phyloP scores from a whole-genome alignment of 495 filamentous ascomycete species.

The Clavariopsis aquatica region DNA sequence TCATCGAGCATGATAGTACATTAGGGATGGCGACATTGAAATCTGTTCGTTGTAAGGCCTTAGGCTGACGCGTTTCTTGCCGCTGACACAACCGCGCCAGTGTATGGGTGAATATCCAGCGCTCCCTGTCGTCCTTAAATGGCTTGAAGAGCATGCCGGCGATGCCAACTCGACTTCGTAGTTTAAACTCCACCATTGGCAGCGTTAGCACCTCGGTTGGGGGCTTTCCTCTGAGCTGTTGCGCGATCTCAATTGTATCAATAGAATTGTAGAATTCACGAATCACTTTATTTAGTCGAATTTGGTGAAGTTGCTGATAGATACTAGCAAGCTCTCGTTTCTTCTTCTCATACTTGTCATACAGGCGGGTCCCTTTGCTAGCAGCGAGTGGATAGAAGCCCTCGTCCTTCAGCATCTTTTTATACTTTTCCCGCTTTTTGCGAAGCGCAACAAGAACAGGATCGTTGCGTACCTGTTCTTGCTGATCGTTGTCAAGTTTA shows the following conservation, averaged over 20 bases:
- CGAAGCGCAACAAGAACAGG: constrained; percentile 15
- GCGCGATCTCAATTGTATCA: constrained; percentile 28
- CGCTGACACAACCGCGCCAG: constrained; percentile 8
- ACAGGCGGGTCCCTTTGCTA: constrained; percentile 19
- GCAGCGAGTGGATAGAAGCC: constrained; percentile 21
- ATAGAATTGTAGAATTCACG: constrained; percentile 25
- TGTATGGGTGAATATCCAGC: constrained; percentile 20
- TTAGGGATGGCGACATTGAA: too few species aligned
- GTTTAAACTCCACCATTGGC: constrained; percentile 24
- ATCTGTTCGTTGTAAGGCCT: constrained; percentile 6
- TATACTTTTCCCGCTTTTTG: constrained; percentile 14
- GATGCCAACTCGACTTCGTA: constrained; percentile 21
- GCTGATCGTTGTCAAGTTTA: constrained; percentile 16
- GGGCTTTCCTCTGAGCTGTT: constrained; percentile 24
- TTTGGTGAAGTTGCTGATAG: constrained; percentile 13
- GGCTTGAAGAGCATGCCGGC: constrained; percentile 30
- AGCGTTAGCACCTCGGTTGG: constrained; percentile 25
- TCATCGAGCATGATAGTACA: too few species aligned
- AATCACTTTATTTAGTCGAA: constrained; percentile 23
- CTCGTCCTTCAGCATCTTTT: constrained; percentile 13
- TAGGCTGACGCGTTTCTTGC: constrained; percentile 24
- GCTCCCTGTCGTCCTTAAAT: constrained; percentile 18
- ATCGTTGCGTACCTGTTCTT: constrained; percentile 22
- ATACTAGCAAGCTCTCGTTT: constrained; percentile 19
- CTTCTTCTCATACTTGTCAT: constrained; percentile 20